These are phyloP conservation scores for Rachicladosporium sp. DNA, from an alignment of 2,329 filamentous ascomycete genomes.

Conservation along the genomic window DNA sequence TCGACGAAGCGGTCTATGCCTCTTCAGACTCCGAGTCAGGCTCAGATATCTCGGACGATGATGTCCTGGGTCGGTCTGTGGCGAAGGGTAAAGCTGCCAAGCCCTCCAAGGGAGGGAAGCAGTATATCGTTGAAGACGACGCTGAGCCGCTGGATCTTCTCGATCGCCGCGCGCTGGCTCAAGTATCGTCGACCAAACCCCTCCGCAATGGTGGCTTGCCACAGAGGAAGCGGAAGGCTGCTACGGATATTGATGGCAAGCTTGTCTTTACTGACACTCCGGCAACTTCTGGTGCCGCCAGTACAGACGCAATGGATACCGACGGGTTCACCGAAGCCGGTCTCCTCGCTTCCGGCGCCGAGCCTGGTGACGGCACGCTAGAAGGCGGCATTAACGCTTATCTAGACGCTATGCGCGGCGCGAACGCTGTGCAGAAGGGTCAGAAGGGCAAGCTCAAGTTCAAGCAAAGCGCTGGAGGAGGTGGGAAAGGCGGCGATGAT, in stretches of 20 bases:
- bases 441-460: constrained; percentile 51
- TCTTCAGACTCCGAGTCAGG: constrained; percentile 41
- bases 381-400: constrained; percentile 48
- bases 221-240: constrained; percentile 46
- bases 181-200: constrained; percentile 85
- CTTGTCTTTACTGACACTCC: constrained; percentile 54
- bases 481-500: constrained; percentile 20
- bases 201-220: constrained; percentile 34
- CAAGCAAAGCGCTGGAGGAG: constrained; percentile 35
- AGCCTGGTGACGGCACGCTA: constrained; percentile 29
- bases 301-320: constrained; percentile 40
- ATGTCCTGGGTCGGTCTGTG: constrained; percentile 38
- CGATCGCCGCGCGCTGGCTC: constrained; percentile 76
- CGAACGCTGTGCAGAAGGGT: constrained; percentile 45
- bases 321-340: constrained; percentile 29
- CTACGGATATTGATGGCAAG: constrained; percentile 66
- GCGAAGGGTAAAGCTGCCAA: constrained; percentile 46
- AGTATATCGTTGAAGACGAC: constrained; percentile 88
- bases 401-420: constrained; percentile 47
- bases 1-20: constrained; percentile 91
- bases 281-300: constrained; percentile 21
- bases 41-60: constrained; percentile 51
- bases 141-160: constrained; percentile 91
- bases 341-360: constrained; percentile 12
- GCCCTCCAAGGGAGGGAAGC: constrained; percentile 34